Percentiles rank a stretch among this genome's conserved stretches.
phyloP scores from a whole-genome alignment of 2,329 filamentous ascomycete species.

The Hypomyces perniciosus region DNA sequence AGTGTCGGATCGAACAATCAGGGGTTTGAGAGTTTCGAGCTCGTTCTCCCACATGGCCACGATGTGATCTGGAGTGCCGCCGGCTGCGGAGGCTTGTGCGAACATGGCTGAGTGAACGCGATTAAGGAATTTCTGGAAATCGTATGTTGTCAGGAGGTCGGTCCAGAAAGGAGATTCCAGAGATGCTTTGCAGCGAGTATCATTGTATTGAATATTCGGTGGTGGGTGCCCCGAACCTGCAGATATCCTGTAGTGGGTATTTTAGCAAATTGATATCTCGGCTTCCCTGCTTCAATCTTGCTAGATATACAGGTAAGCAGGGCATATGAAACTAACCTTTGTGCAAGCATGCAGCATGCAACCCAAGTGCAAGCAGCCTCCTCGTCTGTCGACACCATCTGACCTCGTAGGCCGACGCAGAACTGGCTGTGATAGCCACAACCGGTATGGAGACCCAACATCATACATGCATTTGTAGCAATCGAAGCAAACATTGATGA shows the following conservation, averaged over 20 bases:
- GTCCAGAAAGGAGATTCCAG: constrained; percentile 36
- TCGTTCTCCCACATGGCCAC: constrained; percentile 47
- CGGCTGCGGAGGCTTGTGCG: constrained; percentile 40
- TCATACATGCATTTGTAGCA: constrained; percentile 41
- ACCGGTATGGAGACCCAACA: constrained; percentile 48
- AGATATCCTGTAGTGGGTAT: background rate
- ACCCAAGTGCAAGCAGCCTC: constrained; percentile 50
- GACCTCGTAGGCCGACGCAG: constrained; percentile 37
- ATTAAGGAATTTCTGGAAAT: constrained; percentile 47
- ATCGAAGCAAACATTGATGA: constrained; percentile 42
- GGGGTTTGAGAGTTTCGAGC: constrained; percentile 40
- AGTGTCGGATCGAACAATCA: constrained; percentile 41
- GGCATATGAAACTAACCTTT: constrained; percentile 31
- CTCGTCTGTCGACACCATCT: constrained; percentile 41
- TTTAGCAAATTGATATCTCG: background rate
- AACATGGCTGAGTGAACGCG: constrained; percentile 42
- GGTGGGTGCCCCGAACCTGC: constrained; percentile 40
- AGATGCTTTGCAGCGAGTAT: constrained; percentile 36
- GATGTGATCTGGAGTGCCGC: constrained; percentile 40
- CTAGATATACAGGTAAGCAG: background rate
- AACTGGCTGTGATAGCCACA: constrained; percentile 46
- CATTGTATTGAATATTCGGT: constrained; percentile 45
- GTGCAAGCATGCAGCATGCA: constrained; percentile 46
- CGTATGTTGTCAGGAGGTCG: constrained; percentile 38
- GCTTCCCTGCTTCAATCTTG: no score